Evolutionary conservation across 2,329 filamentous ascomycete genomes (phyloP).

Genomic region (Apiospora pterosperma): DNA sequence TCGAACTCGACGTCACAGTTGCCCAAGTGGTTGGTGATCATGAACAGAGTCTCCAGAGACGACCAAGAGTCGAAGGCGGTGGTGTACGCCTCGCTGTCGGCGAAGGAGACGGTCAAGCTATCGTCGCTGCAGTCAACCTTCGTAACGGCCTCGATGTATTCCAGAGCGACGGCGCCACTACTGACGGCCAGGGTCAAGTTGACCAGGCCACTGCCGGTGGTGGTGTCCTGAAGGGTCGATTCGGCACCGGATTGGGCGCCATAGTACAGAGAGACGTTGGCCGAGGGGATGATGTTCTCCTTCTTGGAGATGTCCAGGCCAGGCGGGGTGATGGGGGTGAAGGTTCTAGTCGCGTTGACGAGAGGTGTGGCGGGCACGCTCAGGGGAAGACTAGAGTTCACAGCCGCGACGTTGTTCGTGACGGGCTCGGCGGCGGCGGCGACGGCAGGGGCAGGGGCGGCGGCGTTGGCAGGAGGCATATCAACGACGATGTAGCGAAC

Average conservation of each 20-base stretch:
- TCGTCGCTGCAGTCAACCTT: slow-evolving; percentile 25
- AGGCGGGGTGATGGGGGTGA: slow-evolving; percentile 7
- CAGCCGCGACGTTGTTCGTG: background rate
- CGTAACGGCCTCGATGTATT: slow-evolving; percentile 24
- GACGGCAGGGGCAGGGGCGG: background rate
- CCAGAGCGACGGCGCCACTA: slow-evolving; percentile 27
- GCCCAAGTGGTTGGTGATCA: slow-evolving; percentile 40
- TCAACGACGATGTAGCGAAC: background rate
- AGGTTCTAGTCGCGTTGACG: background rate
- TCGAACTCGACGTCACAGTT: slow-evolving; percentile 37
- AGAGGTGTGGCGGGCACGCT: background rate
- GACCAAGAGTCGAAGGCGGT: slow-evolving; percentile 18
- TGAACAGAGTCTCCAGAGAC: slow-evolving; percentile 21
- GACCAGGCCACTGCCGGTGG: background rate
- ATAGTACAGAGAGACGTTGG: slow-evolving; percentile 16
- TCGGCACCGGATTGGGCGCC: slow-evolving; percentile 4
- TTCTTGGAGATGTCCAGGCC: slow-evolving; percentile 12
- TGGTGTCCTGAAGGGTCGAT: background rate
- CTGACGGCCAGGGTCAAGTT: slow-evolving; percentile 24
- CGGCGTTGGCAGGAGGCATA: background rate
- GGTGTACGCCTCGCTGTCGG: slow-evolving; percentile 13
- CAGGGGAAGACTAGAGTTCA: background rate
- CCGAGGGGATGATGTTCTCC: slow-evolving; percentile 15
- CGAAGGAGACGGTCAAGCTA: slow-evolving; percentile 26
- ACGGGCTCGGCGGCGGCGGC: background rate